Evolutionary conservation across 768 basidiomycete species (phyloP).

Genomic region (Crassisporium funariophilum): DNA sequence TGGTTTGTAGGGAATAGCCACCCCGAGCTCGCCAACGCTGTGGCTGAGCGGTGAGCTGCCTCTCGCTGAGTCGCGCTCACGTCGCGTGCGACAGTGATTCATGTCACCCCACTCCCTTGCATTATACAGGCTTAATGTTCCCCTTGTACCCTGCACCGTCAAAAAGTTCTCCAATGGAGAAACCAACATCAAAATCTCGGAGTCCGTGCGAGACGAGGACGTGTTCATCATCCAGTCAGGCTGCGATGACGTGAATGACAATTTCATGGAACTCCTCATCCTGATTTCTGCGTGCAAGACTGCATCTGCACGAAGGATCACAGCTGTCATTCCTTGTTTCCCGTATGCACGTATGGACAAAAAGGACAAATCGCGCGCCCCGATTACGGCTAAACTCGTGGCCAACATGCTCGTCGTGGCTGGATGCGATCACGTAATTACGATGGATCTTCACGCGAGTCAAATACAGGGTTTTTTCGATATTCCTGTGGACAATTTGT

Average conservation of each 20-base stretch:
- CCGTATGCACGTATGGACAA: slow-evolving; percentile 98
- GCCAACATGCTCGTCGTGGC: slow-evolving; percentile 98
- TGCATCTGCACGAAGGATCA: slow-evolving; percentile 92
- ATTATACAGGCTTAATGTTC: slow-evolving; percentile 77
- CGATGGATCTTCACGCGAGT: slow-evolving; percentile 97
- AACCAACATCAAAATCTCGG: slow-evolving; percentile 91
- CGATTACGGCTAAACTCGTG: slow-evolving; percentile 97
- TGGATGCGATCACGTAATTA: slow-evolving; percentile 98
- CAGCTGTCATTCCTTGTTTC: slow-evolving; percentile 97
- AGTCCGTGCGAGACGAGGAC: slow-evolving; percentile 96
- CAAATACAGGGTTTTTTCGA: slow-evolving; percentile 99
- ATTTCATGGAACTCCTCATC: slow-evolving; percentile 98
- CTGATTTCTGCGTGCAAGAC: slow-evolving; percentile 98
- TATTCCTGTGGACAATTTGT: slow-evolving; percentile 97
- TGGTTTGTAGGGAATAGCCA: slow-evolving; percentile 86
- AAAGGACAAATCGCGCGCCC: slow-evolving; percentile 94
- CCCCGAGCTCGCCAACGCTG: slow-evolving; percentile 92
- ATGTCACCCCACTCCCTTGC: slow-evolving; percentile 31
- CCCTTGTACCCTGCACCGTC: slow-evolving; percentile 82
- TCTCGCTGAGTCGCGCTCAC: slow-evolving; percentile 43
- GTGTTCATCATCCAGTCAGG: slow-evolving; percentile 98
- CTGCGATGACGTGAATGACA: slow-evolving; percentile 89
- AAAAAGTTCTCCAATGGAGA: slow-evolving; percentile 95
- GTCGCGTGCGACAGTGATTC: slow-evolving; percentile 54
- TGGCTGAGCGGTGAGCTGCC: slow-evolving; percentile 94